phyloP scores from a whole-genome alignment of 164 flowering plant genomes.

The Vitis rotundifolia region DNA sequence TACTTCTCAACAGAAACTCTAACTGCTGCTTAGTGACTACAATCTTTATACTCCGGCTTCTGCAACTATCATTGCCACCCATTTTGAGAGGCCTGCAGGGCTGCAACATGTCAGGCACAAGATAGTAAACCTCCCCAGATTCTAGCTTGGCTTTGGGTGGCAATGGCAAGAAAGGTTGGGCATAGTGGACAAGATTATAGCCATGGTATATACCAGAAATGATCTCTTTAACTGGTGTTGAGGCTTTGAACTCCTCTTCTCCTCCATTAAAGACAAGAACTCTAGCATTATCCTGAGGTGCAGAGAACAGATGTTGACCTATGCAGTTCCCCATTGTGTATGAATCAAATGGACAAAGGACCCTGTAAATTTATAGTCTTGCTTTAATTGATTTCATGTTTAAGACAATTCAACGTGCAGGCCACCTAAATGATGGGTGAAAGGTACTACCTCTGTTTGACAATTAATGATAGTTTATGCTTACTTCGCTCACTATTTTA shows the following conservation, averaged over 20 bases:
- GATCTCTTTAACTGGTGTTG: conserved; percentile 26
- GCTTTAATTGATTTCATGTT: conserved; percentile 6
- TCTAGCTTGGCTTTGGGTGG: conserved; percentile 19
- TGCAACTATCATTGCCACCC: conserved; percentile 3
- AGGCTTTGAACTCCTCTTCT: conserved; percentile 34
- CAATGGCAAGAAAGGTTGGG: conserved; percentile 25
- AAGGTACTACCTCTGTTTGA: background rate
- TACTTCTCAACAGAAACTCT: conserved; percentile 31
- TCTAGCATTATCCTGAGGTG: conserved; percentile 15
- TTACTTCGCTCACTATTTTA: background rate
- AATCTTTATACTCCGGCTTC: conserved; percentile 31
- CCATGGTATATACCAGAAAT: conserved; percentile 29
- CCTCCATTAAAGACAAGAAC: conserved; percentile 26
- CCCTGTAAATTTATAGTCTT: conserved; percentile 1
- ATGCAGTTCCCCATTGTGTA: conserved; percentile 51
- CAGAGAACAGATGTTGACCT: conserved; percentile 4
- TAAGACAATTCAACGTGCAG: conserved; percentile 29
- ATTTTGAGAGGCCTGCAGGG: conserved; percentile 15
- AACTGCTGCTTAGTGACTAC: conserved; percentile 45
- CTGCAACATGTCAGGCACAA: conserved; percentile 21
- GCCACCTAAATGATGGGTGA: conserved; percentile 11
- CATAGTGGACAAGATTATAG: conserved; percentile 27
- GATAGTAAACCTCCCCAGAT: conserved; percentile 28
- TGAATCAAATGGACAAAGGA: background rate
- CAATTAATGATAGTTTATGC: background rate